phyloP scores from a whole-genome alignment of 2,329 filamentous ascomycete genomes.

The Rutstroemia sp. region DNA sequence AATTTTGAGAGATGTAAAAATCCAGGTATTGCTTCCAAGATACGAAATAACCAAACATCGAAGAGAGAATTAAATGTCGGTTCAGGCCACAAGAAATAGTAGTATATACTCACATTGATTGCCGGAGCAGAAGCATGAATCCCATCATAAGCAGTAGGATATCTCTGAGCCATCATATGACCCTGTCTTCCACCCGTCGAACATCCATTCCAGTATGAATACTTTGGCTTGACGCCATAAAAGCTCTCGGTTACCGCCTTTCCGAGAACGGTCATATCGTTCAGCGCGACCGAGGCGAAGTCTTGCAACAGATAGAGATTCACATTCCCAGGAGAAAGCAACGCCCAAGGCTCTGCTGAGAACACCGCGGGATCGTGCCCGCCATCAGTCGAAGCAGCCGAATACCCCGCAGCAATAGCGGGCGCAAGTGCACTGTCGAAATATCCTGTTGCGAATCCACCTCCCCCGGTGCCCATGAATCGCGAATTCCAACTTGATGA shows the following conservation, averaged over 20 bases:
- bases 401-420: background rate
- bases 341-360: background rate
- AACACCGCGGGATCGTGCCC: background rate
- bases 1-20: too few relatives aligned
- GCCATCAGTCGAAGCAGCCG: background rate
- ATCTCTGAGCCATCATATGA: constrained; percentile 32
- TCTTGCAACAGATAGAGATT: constrained; percentile 28
- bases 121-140: constrained; percentile 35
- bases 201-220: constrained; percentile 34
- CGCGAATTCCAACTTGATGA: constrained; percentile 1
- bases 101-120: constrained; percentile 11
- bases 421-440: background rate
- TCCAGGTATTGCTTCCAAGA: too few relatives aligned
- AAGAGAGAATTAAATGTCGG: too few relatives aligned
- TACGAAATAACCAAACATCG: too few relatives aligned
- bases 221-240: constrained; percentile 29
- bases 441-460: background rate
- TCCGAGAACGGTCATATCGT: constrained; percentile 29
- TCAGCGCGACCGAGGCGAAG: constrained; percentile 31
- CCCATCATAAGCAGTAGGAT: constrained; percentile 33
- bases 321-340: constrained; percentile 12
- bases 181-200: constrained; percentile 34
- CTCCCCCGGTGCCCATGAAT: constrained; percentile 3
- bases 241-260: constrained; percentile 30
- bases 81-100: too few relatives aligned